Evolutionary conservation across 257 asterid genomes (phyloP), one percentile per base, ranked within the genome.

Genomic region (Buddleja alternifolia): DNA sequence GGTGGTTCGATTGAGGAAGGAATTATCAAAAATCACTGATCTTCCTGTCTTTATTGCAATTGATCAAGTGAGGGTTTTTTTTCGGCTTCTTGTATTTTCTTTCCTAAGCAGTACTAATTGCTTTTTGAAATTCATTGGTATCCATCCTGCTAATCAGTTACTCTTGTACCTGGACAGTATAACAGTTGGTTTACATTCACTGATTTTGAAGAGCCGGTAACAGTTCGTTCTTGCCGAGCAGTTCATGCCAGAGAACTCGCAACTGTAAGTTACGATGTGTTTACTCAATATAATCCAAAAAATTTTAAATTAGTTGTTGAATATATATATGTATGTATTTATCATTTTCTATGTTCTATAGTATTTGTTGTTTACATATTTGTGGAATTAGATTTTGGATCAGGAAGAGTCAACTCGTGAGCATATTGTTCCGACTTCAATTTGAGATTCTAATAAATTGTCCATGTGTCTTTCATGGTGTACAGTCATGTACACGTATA

Each of bases 101-200:
- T 51, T 69, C 39, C 21, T 51, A 21, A 56, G 9, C 36, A 46
- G 64, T 66, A 46, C 66, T 71, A 32, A 39, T 73, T 67, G 11
- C 25, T 41, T 69, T 76, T 55, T 48, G 36, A 23, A 44, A 48
- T 53, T 60, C 67, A n/a, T 69, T 52, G 72, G 11, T 29, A 8
- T 63, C 64, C 44, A 41, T 37, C 41, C 50, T 20, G 23, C 71
- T 84, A 42, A 78, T 69, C 46, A 41, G 17, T 59, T 70, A 20
- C 69, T 78, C 67, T 50, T 84, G 66, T 67, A 63, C 69, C 21
- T 78, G 66, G 67, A 79, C 87, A 94, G 97, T 94, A 91, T 75
- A 94, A 94, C 79, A 94, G 80, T 67, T 91, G 99, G 99, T 94
- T 94, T 79, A 94, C 99, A n/a, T 89, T 94, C 82, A 82, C 86